Conservation (phyloP, 2,329 filamentous ascomycete species). For the Alternaria arbusti region DNA sequence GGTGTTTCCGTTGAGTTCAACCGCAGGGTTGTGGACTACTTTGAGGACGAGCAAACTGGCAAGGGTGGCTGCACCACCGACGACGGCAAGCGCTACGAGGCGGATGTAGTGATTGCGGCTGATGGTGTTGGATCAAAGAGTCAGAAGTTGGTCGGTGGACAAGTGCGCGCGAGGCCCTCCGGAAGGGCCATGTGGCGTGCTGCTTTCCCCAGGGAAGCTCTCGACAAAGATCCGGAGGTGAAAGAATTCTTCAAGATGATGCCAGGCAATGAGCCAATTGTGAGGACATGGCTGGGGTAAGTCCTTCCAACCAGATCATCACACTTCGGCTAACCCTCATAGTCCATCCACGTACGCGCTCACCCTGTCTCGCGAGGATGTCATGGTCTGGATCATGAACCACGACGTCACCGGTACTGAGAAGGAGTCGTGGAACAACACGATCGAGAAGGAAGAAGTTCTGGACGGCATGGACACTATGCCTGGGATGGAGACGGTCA, state of each 20-base stretch:
- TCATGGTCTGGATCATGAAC: conserved; percentile 60
- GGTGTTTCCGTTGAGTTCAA: conserved; percentile 54
- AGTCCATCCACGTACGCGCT: conserved; percentile 53
- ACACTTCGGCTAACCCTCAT: conserved; percentile 7
- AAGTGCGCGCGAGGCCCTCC: conserved; percentile 50
- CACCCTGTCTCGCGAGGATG: conserved; percentile 54
- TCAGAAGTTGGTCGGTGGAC: conserved; percentile 53
- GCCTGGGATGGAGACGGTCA: conserved; percentile 49
- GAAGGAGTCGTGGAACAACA: conserved; percentile 56
- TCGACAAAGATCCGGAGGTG: conserved; percentile 55
- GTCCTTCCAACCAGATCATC: not conserved
- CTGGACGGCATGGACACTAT: conserved; percentile 54
- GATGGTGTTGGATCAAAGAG: conserved; percentile 55
- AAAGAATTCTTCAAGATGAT: conserved; percentile 57
- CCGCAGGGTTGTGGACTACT: conserved; percentile 52
- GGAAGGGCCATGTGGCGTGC: conserved; percentile 51
- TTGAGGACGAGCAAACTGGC: conserved; percentile 49
- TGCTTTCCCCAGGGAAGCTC: conserved; percentile 51
- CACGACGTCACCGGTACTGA: conserved; percentile 55
- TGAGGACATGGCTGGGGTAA: conserved; percentile 54
- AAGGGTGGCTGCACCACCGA: conserved; percentile 47
- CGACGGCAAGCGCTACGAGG: conserved; percentile 52
- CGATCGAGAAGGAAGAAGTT: conserved; percentile 55
- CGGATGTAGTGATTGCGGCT: conserved; percentile 50
- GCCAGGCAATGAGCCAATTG: conserved; percentile 51